Conservation (phyloP, 148 eudicot genomes). For the Fallopia convolvulus region DNA sequence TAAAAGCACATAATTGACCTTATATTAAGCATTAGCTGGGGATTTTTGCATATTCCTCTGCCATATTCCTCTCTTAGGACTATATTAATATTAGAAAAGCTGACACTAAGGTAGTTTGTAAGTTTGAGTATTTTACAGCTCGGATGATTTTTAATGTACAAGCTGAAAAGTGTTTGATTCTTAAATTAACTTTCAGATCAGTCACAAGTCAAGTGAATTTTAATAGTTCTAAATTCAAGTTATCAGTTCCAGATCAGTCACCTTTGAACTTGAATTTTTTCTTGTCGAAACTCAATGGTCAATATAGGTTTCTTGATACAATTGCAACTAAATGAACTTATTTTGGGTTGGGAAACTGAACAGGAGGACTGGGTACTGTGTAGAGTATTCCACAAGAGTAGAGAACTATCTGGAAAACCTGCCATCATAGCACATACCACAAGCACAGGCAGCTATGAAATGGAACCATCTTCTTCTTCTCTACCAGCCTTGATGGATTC, state of each 20-base stretch:
- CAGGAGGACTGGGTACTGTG: constrained; percentile 48
- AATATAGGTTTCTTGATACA: background rate
- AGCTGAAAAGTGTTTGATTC: no score
- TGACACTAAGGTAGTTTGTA: no score
- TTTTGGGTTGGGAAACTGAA: background rate
- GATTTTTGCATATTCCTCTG: background rate
- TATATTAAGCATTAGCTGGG: background rate
- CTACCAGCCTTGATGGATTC: constrained; percentile 30
- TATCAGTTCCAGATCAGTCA: no score
- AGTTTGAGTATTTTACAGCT: no score
- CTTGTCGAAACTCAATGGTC: no score
- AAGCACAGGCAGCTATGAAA: constrained; percentile 10
- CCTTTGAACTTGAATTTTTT: no score
- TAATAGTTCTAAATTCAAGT: background rate
- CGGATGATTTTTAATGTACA: no score
- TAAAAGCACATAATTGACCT: background rate
- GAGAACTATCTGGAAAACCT: constrained; percentile 21
- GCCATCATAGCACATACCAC: constrained; percentile 11
- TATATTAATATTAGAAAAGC: no score
- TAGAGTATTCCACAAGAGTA: constrained; percentile 33
- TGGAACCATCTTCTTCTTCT: constrained; percentile 24
- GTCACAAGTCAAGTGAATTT: background rate
- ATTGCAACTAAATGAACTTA: background rate
- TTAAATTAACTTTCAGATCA: background rate
- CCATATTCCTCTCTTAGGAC: background rate